A percentile compares a stretch with the other conserved stretches of the same genome.
These are phyloP conservation scores for Claviceps africana DNA, from an alignment of 2,329 filamentous ascomycete genomes.

Conservation along the genomic window DNA sequence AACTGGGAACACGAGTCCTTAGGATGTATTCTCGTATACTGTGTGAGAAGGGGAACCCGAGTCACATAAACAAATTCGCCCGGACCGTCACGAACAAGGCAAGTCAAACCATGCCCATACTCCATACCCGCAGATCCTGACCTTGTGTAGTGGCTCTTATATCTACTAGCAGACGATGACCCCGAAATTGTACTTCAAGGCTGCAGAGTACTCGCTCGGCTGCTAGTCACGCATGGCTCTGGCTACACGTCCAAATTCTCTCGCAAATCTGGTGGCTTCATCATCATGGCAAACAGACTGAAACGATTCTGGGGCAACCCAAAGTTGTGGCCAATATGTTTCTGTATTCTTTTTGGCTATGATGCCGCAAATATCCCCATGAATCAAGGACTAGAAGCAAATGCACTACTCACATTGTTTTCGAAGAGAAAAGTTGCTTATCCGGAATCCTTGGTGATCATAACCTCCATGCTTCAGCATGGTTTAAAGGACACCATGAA, in stretches of 20 bases:
- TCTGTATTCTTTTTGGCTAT: conserved; percentile 75
- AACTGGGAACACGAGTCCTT: conserved; percentile 62
- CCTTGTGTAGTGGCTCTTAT: conserved; percentile 62
- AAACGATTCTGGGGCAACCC: conserved; percentile 82
- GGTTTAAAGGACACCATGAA: conserved; percentile 60
- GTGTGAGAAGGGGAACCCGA: conserved; percentile 55
- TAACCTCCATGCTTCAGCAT: conserved; percentile 76
- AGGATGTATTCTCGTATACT: conserved; percentile 65
- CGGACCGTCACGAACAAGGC: conserved; percentile 92
- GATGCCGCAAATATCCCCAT: conserved; percentile 66
- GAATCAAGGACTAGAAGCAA: conserved; percentile 58
- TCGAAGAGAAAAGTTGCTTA: conserved; percentile 53
- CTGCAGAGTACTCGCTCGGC: conserved; percentile 66
- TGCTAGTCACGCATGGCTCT: conserved; percentile 70
- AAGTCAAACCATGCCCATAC: conserved; percentile 11
- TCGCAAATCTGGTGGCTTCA: conserved; percentile 72
- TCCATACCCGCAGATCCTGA: conserved; percentile 1
- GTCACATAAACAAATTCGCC: conserved; percentile 73
- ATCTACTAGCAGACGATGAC: conserved; percentile 78
- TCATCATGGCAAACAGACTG: conserved; percentile 67
- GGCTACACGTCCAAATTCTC: conserved; percentile 76
- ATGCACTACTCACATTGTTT: conserved; percentile 62
- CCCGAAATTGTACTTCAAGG: conserved; percentile 69
- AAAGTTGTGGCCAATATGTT: conserved; percentile 73
- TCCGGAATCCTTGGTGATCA: conserved; percentile 64